Evolutionary conservation across 2,329 filamentous ascomycete genomes (phyloP).

Genomic region (Gaeumannomyces tritici): DNA sequence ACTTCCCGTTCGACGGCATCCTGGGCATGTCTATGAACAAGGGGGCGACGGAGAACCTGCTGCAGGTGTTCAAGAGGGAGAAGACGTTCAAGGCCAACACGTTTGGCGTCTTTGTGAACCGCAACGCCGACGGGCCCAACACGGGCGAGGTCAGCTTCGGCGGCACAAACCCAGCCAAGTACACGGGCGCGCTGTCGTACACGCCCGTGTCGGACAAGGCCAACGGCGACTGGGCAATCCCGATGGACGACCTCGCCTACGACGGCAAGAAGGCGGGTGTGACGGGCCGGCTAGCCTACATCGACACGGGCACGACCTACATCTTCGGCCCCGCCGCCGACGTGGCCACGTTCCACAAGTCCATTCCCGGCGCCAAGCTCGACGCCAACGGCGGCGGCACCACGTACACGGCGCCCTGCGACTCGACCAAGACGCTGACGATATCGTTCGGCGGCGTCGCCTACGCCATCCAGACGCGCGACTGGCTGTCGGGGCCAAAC

Average conservation of each 20-base stretch:
- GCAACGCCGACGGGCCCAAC: conserved; percentile 54
- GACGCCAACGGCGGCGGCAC: conserved; percentile 39
- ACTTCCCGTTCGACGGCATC: conserved; percentile 83
- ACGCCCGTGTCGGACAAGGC: conserved; percentile 38
- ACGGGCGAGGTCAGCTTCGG: conserved; percentile 75
- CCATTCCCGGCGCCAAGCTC: conserved; percentile 49
- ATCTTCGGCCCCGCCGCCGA: conserved; percentile 61
- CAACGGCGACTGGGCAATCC: conserved; percentile 62
- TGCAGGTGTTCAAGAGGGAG: conserved; percentile 50
- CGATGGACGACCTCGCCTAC: conserved; percentile 55
- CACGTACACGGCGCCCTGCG: conserved; percentile 65
- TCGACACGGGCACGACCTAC: conserved; percentile 79
- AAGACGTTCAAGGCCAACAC: conserved; percentile 52
- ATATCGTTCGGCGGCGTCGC: conserved; percentile 59
- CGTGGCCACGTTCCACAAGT: conserved; percentile 51
- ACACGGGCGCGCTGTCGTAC: conserved; percentile 60
- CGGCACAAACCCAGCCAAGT: conserved; percentile 55
- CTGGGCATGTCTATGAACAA: conserved; percentile 62
- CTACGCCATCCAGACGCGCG: conserved; percentile 58
- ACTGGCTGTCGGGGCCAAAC: conserved; percentile 53
- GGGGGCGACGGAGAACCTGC: conserved; percentile 53
- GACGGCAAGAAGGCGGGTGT: conserved; percentile 49
- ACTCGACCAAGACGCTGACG: conserved; percentile 48
- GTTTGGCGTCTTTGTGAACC: conserved; percentile 62
- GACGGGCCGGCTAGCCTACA: conserved; percentile 52